Conservation (phyloP, 75 land plant species). For the Ceratopteris richardii region DNA sequence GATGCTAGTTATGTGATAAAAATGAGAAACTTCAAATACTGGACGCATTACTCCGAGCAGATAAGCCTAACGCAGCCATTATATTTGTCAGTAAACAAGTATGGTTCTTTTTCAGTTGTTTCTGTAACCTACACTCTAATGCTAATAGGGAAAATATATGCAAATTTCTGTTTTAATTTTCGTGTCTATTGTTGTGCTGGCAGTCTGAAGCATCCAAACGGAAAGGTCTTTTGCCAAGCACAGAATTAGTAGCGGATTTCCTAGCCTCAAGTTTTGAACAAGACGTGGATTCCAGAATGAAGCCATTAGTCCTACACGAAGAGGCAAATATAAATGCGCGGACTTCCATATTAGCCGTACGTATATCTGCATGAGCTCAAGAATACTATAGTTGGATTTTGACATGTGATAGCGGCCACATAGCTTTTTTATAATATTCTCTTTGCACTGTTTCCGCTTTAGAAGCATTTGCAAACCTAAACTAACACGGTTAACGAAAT, state of each 20-base stretch:
- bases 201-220: slow-evolving; percentile 82
- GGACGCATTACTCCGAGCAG: slow-evolving; percentile 43
- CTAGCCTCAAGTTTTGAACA: slow-evolving; percentile 25
- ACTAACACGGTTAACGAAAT: too few species aligned
- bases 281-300: slow-evolving; percentile 8
- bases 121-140: too few species aligned
- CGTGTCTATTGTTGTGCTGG: too few species aligned
- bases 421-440: too few species aligned
- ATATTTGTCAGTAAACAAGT: slow-evolving; percentile 85
- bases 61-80: slow-evolving; percentile 64
- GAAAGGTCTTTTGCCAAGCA: slow-evolving; percentile 49
- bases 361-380: too few species aligned
- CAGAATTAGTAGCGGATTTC: slow-evolving; percentile 42
- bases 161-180: too few species aligned
- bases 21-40: slow-evolving; percentile 38
- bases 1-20: slow-evolving; percentile 49
- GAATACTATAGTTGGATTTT: too few species aligned
- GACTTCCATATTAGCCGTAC: slow-evolving; percentile 59
- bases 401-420: too few species aligned
- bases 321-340: slow-evolving; percentile 71
- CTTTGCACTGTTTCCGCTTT: too few species aligned
- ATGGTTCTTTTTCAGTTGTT: not conserved
- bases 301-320: slow-evolving; percentile 61
- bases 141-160: too few species aligned
- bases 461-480: too few species aligned